These are phyloP conservation scores for Dimargaris xerosporica DNA, from an alignment of 192 early-diverging fungal genomes.

Conservation along the genomic window DNA sequence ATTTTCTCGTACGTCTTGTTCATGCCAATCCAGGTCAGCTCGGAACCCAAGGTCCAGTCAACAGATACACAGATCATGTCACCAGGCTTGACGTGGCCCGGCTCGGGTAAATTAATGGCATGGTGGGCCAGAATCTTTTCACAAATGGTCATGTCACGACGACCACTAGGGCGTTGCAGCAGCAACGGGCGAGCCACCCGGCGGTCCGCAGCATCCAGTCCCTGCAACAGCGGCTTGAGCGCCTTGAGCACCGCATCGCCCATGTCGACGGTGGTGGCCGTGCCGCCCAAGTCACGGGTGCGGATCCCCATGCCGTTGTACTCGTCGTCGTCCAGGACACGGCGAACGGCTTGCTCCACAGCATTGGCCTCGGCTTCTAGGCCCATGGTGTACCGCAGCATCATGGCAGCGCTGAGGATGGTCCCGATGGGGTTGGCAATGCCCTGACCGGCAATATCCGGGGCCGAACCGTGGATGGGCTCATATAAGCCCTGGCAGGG, in stretches of 20 bases:
- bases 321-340: constrained; percentile 73
- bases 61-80: constrained; percentile 69
- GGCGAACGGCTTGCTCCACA: constrained; percentile 80
- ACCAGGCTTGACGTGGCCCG: constrained; percentile 52
- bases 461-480: constrained; percentile 98
- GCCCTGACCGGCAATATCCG: constrained; percentile 95
- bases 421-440: constrained; percentile 97
- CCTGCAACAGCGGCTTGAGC: constrained; percentile 43
- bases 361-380: constrained; percentile 80
- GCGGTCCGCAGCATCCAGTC: constrained; percentile 32
- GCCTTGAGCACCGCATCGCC: constrained; percentile 80
- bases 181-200: constrained; percentile 26
- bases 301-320: constrained; percentile 54
- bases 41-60: constrained; percentile 70
- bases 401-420: constrained; percentile 86
- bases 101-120: constrained; percentile 50
- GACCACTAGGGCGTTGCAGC: constrained; percentile 29
- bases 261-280: constrained; percentile 69
- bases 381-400: constrained; percentile 89
- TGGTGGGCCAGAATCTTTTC: constrained; percentile 67
- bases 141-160: constrained; percentile 54
- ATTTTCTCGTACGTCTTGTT: constrained; percentile 67
- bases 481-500: constrained; percentile 83
- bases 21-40: constrained; percentile 76
- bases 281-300: constrained; percentile 82